Conservation (phyloP, 2,329 filamentous ascomycete genomes). For the Ceratocystis papillata region DNA sequence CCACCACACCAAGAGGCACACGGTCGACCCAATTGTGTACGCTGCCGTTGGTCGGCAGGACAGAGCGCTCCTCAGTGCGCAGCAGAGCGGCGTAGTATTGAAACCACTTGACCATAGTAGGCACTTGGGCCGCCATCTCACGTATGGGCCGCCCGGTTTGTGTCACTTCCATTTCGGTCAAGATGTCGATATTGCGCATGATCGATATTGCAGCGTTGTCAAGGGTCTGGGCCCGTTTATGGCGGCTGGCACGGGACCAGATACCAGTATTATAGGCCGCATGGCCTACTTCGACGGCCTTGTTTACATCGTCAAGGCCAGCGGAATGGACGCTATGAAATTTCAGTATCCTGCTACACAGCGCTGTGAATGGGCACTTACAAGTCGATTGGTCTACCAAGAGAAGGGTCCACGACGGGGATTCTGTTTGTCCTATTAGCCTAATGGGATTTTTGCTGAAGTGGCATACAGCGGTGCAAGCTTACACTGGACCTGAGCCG, state of each 20-base stretch:
- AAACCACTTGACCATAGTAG: slow-evolving; percentile 32
- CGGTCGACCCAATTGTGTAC: slow-evolving; percentile 41
- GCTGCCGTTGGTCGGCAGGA: slow-evolving; percentile 39
- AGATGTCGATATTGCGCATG: slow-evolving; percentile 33
- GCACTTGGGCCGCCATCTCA: slow-evolving; percentile 33
- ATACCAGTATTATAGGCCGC: slow-evolving; percentile 34
- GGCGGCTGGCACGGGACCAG: slow-evolving; percentile 36
- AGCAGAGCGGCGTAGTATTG: slow-evolving; percentile 37
- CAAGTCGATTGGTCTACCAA: slow-evolving; percentile 42
- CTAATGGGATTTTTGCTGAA: background rate
- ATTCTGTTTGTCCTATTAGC: slow-evolving; percentile 33
- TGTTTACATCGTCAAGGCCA: slow-evolving; percentile 37
- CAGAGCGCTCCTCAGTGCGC: slow-evolving; percentile 35
- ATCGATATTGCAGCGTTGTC: slow-evolving; percentile 39
- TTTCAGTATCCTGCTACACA: background rate
- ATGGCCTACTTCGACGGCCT: slow-evolving; percentile 39
- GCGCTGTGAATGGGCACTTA: slow-evolving; percentile 28
- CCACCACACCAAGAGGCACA: slow-evolving; percentile 42
- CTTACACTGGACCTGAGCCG: slow-evolving; percentile 40
- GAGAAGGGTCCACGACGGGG: slow-evolving; percentile 44
- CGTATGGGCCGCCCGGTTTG: slow-evolving; percentile 37
- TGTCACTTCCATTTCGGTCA: slow-evolving; percentile 37
- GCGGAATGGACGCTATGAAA: slow-evolving; percentile 29
- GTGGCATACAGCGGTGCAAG: slow-evolving; percentile 16
- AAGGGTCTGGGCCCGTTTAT: slow-evolving; percentile 35